Evolutionary conservation across 352 stramenopile genomes (phyloP), one percentile per base, ranked within the genome.

Genomic region (Blastocystis sp.): DNA sequence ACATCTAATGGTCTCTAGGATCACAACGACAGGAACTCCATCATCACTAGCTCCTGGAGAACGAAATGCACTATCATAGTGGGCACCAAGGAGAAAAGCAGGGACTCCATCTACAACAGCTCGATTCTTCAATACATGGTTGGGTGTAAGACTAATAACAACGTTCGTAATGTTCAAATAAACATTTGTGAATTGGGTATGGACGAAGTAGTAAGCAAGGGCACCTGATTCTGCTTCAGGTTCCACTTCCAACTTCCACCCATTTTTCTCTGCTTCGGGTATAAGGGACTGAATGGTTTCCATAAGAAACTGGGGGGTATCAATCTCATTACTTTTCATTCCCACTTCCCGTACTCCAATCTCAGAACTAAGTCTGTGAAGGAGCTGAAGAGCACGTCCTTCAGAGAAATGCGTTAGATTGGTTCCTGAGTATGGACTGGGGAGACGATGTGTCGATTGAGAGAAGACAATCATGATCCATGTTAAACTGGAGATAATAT

Each of bases 61-160:
- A 33, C 56, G 56, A 62, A 62, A 62, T n/a, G 56, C 56, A 62
- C 56, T 62, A 33, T 62, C 56, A 33, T 62, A 62, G 13, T 62
- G 56, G 15, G 56, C 56, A 33, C 56, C 56, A n/a, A 62, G 56
- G 56, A 62, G 56, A 62, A 62, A 62, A 62, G 56, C 56, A 62
- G 56, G 56, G 9, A 48, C 9, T 9, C 40, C 40, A 48, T 48
- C 40, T 48, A 9, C 9, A 9, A 48, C 40, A 48, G 9, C 40
- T 62, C 27, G 56, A 62, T 62, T 33, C 5, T n/a, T 5, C 19
- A 33, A 62, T 33, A 62, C 27, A 33, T n/a, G 19, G 19, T 62
- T 33, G 15, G 56, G 56, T n/a, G 56, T 33, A 33, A 62, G 56
- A 62, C 56, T 62, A n/a, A 62, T 33, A 33, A 62, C 56, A n/a